A percentile compares a stretch with the other conserved stretches of the same genome.
phyloP scores from a whole-genome alignment of 1,284 basidiomycete species.

The Rhodotorula mucilaginosa region DNA sequence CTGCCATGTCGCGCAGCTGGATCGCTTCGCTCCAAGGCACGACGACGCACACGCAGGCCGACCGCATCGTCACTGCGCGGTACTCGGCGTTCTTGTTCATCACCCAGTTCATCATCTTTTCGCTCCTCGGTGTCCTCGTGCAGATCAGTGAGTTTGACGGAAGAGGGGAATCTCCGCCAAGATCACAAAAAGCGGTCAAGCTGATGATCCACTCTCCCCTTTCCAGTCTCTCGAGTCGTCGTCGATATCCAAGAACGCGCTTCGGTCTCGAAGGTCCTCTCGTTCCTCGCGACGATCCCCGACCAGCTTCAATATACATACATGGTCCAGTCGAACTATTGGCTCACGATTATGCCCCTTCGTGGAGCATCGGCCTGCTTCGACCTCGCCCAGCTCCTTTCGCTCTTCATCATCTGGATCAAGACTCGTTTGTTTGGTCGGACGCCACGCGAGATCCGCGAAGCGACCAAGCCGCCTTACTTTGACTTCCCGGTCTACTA shows the following conservation, averaged over 20 bases:
- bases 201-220: not conserved
- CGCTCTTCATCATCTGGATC: constrained; percentile 79
- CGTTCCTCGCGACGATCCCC: constrained; percentile 40
- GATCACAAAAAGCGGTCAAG: too few species aligned
- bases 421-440: constrained; percentile 86
- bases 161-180: not conserved
- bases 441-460: constrained; percentile 91
- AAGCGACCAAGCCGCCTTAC: constrained; percentile 90
- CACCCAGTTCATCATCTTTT: constrained; percentile 85
- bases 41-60: constrained; percentile 68
- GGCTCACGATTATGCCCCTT: constrained; percentile 92
- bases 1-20: constrained; percentile 33
- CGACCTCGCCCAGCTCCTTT: constrained; percentile 92
- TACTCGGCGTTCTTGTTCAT: constrained; percentile 91
- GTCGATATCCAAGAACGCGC: constrained; percentile 27
- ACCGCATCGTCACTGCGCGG: constrained; percentile 81
- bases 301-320: constrained; percentile 26
- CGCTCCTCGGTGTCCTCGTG: constrained; percentile 81
- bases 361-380: constrained; percentile 91
- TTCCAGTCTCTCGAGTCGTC: constrained; percentile 36
- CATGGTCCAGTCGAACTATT: constrained; percentile 70
- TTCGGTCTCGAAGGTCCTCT: constrained; percentile 21
- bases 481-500: constrained; percentile 88
- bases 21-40: constrained; percentile 43
- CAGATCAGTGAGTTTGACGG: constrained; percentile 55